Percentiles rank a stretch among this genome's conserved stretches.
phyloP scores from a whole-genome alignment of 78 protist species.

The Protostelium mycophagum region DNA sequence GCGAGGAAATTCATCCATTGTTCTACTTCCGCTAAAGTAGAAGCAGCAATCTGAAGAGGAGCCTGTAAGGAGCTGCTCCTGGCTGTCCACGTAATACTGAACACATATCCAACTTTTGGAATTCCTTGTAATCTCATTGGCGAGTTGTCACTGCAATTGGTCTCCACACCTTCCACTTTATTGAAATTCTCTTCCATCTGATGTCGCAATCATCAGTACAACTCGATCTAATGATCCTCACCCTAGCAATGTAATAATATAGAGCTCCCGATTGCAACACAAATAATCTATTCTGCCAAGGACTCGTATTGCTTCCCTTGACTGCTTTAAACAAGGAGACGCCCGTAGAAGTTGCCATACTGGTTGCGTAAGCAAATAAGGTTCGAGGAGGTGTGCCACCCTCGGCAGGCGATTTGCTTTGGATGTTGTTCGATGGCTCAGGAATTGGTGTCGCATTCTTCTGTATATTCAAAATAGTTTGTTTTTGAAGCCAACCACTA shows the following conservation, averaged over 20 bases:
- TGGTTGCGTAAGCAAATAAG: neutral
- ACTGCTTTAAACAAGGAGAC: neutral
- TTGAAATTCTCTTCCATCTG: neutral
- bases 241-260: neutral
- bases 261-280: neutral
- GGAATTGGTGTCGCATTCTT: neutral
- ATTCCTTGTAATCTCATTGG: neutral
- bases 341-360: neutral
- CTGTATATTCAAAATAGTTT: neutral
- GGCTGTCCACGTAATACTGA: neutral
- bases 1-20: neutral
- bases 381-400: neutral
- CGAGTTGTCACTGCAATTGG: neutral
- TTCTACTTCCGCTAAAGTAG: neutral
- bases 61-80: neutral
- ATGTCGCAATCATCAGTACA: neutral
- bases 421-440: too few relatives aligned
- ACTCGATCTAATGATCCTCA: neutral
- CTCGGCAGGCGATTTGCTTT: neutral
- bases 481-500: neutral
- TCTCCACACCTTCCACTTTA: neutral
- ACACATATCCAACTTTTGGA: neutral
- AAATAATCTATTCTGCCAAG: neutral
- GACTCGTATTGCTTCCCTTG: neutral
- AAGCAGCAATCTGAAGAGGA: neutral